These are phyloP conservation scores for Nemania bipapillata DNA, from an alignment of 2,329 filamentous ascomycete species.

Conservation along the genomic window DNA sequence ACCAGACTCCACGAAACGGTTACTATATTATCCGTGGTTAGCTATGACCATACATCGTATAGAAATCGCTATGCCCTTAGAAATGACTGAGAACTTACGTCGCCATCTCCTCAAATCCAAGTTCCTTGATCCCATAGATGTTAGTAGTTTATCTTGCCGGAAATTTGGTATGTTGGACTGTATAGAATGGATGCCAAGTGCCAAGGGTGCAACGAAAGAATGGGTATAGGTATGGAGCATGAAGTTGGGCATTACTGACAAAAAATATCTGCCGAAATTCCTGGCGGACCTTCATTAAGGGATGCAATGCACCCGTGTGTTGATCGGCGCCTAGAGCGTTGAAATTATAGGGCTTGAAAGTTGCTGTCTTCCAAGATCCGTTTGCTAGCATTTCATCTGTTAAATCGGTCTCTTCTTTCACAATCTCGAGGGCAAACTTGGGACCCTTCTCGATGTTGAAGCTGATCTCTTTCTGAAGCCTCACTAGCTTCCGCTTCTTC, in stretches of 20 bases:
- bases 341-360: slow-evolving; percentile 79
- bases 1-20: slow-evolving; percentile 79
- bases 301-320: slow-evolving; percentile 70
- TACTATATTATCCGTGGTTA: slow-evolving; percentile 3
- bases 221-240: too few species aligned
- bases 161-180: too few species aligned
- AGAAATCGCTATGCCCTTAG: not conserved
- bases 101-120: slow-evolving; percentile 32
- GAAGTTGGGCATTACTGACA: slow-evolving; percentile 52
- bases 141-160: not conserved
- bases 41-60: not conserved
- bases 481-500: slow-evolving; percentile 91
- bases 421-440: slow-evolving; percentile 88
- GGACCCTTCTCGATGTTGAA: slow-evolving; percentile 86
- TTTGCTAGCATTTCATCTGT: slow-evolving; percentile 90
- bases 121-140: slow-evolving; percentile 8
- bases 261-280: slow-evolving; percentile 98
- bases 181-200: too few species aligned
- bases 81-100: slow-evolving; percentile 3
- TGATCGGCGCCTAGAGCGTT: slow-evolving; percentile 69
- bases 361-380: slow-evolving; percentile 90
- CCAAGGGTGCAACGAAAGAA: too few species aligned
- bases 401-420: slow-evolving; percentile 93
- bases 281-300: slow-evolving; percentile 91
- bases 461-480: slow-evolving; percentile 82